Evolutionary conservation across 768 basidiomycete genomes (phyloP), one percentile per base, ranked within the genome.

Genomic region (Boletus tomentosulus): DNA sequence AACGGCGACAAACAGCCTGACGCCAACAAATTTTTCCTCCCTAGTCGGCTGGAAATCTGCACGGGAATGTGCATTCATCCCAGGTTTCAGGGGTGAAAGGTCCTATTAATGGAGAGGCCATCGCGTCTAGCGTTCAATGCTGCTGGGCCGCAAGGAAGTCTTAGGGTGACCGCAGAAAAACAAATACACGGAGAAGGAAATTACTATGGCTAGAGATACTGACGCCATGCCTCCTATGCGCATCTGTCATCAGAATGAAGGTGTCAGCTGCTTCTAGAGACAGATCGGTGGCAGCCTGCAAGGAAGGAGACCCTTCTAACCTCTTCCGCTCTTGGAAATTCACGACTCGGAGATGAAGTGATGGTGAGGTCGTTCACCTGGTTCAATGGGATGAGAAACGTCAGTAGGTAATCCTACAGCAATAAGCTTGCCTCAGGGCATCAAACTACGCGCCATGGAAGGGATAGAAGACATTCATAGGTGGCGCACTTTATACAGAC

Each of bases 131-230:
- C 51, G 43, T 56, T 50, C 56, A 38, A 50, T 35, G 34, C 41
- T 35, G 46, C 34, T 46, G 27, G 25, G 53, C 55, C 64, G 46
- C 64, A 65, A 65, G 59, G 64, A 65, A 43, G 55, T 59, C 64
- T 67, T 56, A 47, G 57, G 64, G 64, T 60, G 44, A 67, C 57
- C 62, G 51, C 64, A 44, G 65, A 57, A 41, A 38, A 52, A 46
- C 30, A 43, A 24, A 41, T 48, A 46, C 22, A 56, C 49, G 24
- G 48, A 47, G 6, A 45, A 57, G 54, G 55, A 55, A 51, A 65
- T 65, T 39, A 51, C 46, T 27, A 31, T 38, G 33, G 37, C 4
- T 39, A 50, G 50, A 42, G 34, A 48, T 39, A 49, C 46, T 60
- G 56, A 52, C 51, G 19, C 43, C 50, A 47, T 57, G 39, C 50